Base-by-base conservation (phyloP, 1,139 yeast species). In the Komagataea norvegica region DNA sequence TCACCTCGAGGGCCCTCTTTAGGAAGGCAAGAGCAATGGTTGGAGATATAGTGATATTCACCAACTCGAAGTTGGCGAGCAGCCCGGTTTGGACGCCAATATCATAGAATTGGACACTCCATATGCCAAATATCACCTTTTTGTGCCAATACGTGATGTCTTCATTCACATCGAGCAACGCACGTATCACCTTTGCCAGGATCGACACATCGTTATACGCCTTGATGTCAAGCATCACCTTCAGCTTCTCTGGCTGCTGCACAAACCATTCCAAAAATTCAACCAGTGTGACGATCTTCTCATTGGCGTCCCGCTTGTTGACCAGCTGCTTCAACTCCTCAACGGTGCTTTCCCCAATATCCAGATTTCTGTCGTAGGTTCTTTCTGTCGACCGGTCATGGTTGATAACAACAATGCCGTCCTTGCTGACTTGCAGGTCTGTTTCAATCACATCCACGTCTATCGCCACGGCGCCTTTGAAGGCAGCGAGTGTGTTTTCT, bases 161-260 rank as follows among this genome's bases (percentile, higher is more conserved):
- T 17, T 64, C 54, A 29, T 72, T 65, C 6, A 73, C 72, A 4
- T 61, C 55, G 19, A 68, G 45, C 53, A 87, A 61, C 22, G 68
- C 73, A 19, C 68, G 56, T 20, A 80, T 62, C 9, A 86, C 62
- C 48, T 70, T 66, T 33, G 71, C 67, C 38, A 80, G 60, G 4
- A 88, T 67, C 37, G 69, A 61, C 14, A 79, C 72, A 24, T 80
- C 77, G 54, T 87, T 86, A 36, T 75, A 72, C 16, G 77, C 66
- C 61, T 91, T 91, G 52, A 89, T 77, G 57, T 91, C 98, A 47
- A 91, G 65, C 87, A 87, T 83, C 17, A 70, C 58, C 34, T 45
- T 52, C 48, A 14, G 54, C 51, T 37, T 57, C 3, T 10, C 22
- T 3, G 16, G 14, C 57, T 74, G 71, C 5, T 59, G 52, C 4